Evolutionary conservation across 345 rosid species (phyloP).

Genomic region (Melaleuca alternifolia): DNA sequence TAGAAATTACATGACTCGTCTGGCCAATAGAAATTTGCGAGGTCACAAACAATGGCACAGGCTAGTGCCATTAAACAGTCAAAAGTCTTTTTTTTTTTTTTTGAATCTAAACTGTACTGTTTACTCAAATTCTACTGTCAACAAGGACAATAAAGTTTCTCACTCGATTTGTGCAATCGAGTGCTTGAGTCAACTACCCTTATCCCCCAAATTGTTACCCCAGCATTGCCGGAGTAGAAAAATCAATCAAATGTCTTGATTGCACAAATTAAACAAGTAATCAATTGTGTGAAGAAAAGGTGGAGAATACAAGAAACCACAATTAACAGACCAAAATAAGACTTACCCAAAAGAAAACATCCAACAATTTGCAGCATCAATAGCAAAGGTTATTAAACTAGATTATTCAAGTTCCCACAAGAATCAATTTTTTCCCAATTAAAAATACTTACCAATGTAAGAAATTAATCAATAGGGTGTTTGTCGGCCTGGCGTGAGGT

Average conservation of each 20-base stretch:
- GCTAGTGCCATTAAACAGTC: not conserved
- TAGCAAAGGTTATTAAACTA: not conserved
- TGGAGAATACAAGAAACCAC: not conserved
- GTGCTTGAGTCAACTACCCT: not conserved
- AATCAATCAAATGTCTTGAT: not conserved
- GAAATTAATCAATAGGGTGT: constrained; percentile 58
- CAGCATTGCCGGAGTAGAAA: not conserved
- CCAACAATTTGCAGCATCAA: not conserved
- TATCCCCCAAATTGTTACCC: not conserved
- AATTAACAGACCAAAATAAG: not conserved
- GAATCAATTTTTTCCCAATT: not conserved
- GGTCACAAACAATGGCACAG: not conserved
- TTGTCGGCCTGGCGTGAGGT: constrained; percentile 96
- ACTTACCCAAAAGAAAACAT: not conserved
- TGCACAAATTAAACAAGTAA: not conserved
- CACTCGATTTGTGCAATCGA: not conserved
- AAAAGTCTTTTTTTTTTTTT: too few relatives aligned
- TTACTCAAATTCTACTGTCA: not conserved
- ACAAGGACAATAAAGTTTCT: not conserved
- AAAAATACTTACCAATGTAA: constrained; percentile 1
- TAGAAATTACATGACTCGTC: not conserved
- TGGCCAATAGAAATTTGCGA: not conserved
- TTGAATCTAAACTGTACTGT: not conserved
- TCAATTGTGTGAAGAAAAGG: not conserved
- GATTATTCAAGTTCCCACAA: not conserved